A percentile compares a stretch with the other conserved stretches of the same genome.
These are phyloP conservation scores for Candida caryicola DNA, from an alignment of 805 yeast genomes.

Conservation along the genomic window DNA sequence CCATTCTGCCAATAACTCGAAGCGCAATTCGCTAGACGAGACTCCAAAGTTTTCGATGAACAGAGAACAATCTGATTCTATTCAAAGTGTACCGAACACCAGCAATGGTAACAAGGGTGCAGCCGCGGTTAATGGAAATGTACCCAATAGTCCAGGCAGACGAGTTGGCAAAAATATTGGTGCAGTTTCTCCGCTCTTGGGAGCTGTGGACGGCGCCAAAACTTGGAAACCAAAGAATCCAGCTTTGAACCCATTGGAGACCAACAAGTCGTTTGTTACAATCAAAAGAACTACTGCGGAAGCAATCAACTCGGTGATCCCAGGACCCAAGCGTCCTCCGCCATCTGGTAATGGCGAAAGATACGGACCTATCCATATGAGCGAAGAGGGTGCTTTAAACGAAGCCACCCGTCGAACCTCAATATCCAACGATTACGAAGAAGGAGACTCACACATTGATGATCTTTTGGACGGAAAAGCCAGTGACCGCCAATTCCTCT, in stretches of 20 bases:
- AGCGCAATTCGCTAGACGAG: constrained; percentile 42
- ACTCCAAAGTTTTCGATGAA: constrained; percentile 4
- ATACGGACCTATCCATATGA: constrained; percentile 38
- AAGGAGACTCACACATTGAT: constrained; percentile 1
- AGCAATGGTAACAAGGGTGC: neutral
- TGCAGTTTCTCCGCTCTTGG: neutral
- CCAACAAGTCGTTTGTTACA: constrained; percentile 62
- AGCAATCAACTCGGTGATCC: constrained; percentile 16
- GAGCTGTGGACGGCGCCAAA: constrained; percentile 18
- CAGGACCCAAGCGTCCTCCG: constrained; percentile 17
- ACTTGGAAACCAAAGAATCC: constrained; percentile 56
- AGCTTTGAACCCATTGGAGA: constrained; percentile 68
- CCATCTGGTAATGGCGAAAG: constrained; percentile 12
- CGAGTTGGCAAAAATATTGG: neutral
- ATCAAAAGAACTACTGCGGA: constrained; percentile 54
- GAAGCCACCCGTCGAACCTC: constrained; percentile 19
- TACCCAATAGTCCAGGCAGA: neutral
- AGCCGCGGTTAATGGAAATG: neutral
- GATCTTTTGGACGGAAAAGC: neutral
- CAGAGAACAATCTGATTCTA: constrained; percentile 1
- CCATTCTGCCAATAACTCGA: constrained; percentile 34
- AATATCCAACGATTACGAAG: constrained; percentile 4
- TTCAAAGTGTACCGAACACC: neutral
- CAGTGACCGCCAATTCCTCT: constrained; percentile 14
- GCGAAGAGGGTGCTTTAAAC: constrained; percentile 44